Evolutionary conservation across 2,329 filamentous ascomycete genomes (phyloP).

Genomic region (Colletotrichum neosansevieriae): DNA sequence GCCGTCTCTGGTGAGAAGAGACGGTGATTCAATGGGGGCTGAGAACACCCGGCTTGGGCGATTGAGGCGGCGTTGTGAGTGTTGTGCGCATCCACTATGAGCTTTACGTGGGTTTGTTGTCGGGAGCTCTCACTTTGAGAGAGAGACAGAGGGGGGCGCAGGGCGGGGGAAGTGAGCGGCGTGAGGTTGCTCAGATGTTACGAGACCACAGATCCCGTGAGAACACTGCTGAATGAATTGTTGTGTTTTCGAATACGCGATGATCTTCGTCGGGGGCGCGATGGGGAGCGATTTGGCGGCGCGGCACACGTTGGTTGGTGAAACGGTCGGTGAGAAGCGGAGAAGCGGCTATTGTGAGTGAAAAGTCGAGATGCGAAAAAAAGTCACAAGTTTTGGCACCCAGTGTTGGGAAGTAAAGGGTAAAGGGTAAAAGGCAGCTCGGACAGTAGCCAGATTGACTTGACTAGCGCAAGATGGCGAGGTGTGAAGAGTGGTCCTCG

Average conservation of each 20-base stretch:
- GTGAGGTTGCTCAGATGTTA: background rate
- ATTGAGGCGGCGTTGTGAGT: background rate
- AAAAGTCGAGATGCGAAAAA: conserved; percentile 27
- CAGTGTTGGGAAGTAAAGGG: background rate
- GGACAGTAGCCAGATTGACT: conserved; percentile 30
- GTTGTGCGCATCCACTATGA: conserved; percentile 24
- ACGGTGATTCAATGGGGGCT: conserved; percentile 27
- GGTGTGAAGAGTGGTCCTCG: conserved; percentile 34
- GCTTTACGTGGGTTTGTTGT: conserved; percentile 10
- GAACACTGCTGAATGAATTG: background rate
- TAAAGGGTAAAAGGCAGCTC: background rate
- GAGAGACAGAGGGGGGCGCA: background rate
- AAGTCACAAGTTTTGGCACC: conserved; percentile 27
- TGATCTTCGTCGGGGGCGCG: background rate
- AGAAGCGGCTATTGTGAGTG: conserved; percentile 18
- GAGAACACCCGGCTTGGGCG: conserved; percentile 21
- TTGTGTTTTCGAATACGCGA: background rate
- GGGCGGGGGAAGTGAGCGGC: background rate
- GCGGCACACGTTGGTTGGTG: conserved; percentile 11
- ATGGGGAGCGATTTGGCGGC: background rate
- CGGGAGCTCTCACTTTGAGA: conserved; percentile 13
- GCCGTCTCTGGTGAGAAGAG: conserved; percentile 42
- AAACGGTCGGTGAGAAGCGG: background rate
- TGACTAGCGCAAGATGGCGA: conserved; percentile 37
- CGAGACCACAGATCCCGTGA: conserved; percentile 4